These are phyloP conservation scores for Aureobasidium sp. DNA, from an alignment of 2,329 filamentous ascomycete species.

Conservation along the genomic window DNA sequence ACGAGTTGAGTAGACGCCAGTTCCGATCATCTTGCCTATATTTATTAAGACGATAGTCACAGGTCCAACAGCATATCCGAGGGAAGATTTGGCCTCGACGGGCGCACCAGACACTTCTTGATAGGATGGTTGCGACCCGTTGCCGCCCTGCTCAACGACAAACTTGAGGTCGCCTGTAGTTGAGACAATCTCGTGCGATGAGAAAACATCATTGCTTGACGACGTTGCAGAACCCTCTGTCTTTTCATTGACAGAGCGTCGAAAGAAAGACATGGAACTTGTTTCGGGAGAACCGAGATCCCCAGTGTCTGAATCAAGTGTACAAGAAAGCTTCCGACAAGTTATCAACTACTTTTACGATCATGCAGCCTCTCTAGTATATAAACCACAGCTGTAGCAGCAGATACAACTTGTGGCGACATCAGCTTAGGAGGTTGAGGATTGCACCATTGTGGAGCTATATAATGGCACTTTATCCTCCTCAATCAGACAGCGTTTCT, in stretches of 20 bases:
- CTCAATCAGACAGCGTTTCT: background rate
- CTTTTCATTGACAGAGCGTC: background rate
- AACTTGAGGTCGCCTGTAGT: slow-evolving; percentile 39
- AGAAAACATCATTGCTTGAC: background rate
- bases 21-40: slow-evolving; percentile 57
- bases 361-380: background rate
- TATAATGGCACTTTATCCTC: background rate
- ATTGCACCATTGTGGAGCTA: slow-evolving; percentile 6
- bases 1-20: slow-evolving; percentile 59
- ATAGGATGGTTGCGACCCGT: slow-evolving; percentile 46
- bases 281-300: background rate
- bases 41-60: slow-evolving; percentile 55
- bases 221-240: background rate
- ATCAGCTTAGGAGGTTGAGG: background rate
- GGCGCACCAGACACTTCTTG: slow-evolving; percentile 58
- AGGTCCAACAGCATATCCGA: slow-evolving; percentile 53
- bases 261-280: background rate
- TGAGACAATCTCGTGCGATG: slow-evolving; percentile 5
- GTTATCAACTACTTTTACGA: too few species aligned
- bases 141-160: slow-evolving; percentile 40
- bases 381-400: background rate
- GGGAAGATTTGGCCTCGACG: slow-evolving; percentile 51
- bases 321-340: background rate
- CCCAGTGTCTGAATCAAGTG: background rate
- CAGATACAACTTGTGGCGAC: background rate